These are phyloP conservation scores for Cercophora samala DNA, from an alignment of 495 filamentous ascomycete species.

Conservation along the genomic window DNA sequence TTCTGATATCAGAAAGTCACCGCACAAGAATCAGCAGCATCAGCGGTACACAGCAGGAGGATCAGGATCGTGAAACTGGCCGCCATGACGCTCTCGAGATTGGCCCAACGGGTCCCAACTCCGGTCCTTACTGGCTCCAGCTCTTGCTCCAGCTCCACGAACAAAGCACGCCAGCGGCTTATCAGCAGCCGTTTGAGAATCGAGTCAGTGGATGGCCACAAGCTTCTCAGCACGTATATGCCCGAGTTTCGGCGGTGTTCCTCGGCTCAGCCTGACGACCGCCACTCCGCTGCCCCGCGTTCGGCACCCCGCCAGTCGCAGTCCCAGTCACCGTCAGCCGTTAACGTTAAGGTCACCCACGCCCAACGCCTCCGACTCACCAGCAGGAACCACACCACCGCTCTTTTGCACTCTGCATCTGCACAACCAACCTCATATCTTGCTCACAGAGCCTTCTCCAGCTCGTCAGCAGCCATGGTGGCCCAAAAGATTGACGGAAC, in stretches of 20 bases:
- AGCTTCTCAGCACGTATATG: background rate
- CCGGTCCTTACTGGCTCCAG: background rate
- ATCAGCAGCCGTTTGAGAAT: constrained; percentile 1
- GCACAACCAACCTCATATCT: background rate
- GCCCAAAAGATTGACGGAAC: constrained; percentile 94
- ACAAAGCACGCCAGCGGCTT: constrained; percentile 7
- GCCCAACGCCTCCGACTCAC: background rate
- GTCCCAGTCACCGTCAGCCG: background rate
- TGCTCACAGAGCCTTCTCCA: constrained; percentile 31
- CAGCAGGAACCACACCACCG: constrained; percentile 13
- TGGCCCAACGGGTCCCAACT: constrained; percentile 11
- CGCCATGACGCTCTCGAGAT: constrained; percentile 18
- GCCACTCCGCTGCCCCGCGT: constrained; percentile 23
- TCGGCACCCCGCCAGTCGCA: constrained; percentile 8
- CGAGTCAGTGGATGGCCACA: constrained; percentile 13
- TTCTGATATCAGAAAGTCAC: background rate
- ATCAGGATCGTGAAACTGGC: background rate
- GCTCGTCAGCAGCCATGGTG: constrained; percentile 62
- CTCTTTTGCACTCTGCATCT: constrained; percentile 17
- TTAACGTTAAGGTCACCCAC: background rate
- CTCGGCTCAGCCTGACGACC: constrained; percentile 19
- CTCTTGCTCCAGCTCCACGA: background rate
- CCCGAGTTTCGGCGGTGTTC: constrained; percentile 19
- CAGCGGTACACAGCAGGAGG: background rate
- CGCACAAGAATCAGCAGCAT: background rate